Percentiles rank a stretch among this genome's conserved stretches.
Conservation (phyloP, 2,329 filamentous ascomycete species). For the Cordyceps cateniannulata region DNA sequence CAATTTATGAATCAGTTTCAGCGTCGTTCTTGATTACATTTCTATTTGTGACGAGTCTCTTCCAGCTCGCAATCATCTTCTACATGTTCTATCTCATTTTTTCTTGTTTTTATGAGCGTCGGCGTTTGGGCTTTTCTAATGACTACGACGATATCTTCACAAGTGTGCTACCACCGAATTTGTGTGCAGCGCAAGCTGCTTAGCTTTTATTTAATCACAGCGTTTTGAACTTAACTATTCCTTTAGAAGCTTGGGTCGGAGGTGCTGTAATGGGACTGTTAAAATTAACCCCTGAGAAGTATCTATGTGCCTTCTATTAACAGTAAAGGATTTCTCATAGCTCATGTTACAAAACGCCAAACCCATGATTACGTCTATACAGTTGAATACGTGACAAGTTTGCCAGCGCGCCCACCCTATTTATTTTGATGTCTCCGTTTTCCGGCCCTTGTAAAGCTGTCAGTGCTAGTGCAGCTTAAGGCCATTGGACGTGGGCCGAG, state of each 20-base stretch:
- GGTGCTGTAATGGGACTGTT: neutral
- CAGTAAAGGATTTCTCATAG: neutral
- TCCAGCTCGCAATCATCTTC: conserved; percentile 3
- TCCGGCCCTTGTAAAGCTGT: neutral
- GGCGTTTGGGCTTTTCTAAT: conserved; percentile 21
- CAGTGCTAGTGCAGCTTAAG: conserved; percentile 2
- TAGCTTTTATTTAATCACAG: neutral
- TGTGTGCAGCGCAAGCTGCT: neutral
- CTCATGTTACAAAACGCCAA: conserved; percentile 1
- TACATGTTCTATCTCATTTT: conserved; percentile 12
- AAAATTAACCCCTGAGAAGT: neutral
- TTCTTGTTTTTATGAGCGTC: conserved; percentile 21
- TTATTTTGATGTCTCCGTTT: neutral
- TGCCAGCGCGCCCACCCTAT: neutral
- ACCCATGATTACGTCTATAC: neutral
- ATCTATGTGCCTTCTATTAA: neutral
- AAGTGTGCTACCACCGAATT: neutral
- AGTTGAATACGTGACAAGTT: neutral
- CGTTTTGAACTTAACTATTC: neutral
- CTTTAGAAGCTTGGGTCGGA: neutral
- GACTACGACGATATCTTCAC: conserved; percentile 1
- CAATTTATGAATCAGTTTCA: conserved; percentile 60
- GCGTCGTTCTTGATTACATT: conserved; percentile 15
- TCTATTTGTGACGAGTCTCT: conserved; percentile 16
- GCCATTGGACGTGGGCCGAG: neutral